Conservation (phyloP, 164 flowering plant species). For the grape (Vitis vinifera) region DNA sequence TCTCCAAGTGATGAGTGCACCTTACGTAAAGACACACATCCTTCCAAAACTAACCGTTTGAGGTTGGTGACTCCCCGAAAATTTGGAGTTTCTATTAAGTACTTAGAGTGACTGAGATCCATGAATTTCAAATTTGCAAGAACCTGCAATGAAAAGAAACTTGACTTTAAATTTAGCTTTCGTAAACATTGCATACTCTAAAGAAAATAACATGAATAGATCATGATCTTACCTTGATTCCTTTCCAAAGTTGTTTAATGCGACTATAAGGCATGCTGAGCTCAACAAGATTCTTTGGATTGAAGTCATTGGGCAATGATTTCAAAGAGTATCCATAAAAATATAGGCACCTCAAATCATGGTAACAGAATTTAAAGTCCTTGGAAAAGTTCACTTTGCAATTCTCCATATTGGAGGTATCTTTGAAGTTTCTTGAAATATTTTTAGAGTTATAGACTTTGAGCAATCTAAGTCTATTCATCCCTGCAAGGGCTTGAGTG, state of each 20-base stretch:
- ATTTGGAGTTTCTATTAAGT: constrained; percentile 7
- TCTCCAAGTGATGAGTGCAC: constrained; percentile 15
- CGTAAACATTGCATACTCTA: background rate
- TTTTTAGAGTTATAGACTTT: background rate
- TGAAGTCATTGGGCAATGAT: constrained; percentile 3
- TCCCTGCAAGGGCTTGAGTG: background rate
- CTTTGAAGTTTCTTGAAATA: no score
- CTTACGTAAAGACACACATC: constrained; percentile 12
- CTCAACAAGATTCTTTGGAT: constrained; percentile 8
- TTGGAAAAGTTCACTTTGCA: background rate
- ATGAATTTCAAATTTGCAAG: constrained; percentile 10
- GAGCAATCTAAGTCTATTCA: constrained; percentile 4
- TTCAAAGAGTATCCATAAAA: background rate
- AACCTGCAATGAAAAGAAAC: background rate
- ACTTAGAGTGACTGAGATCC: constrained; percentile 6
- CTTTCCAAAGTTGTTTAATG: constrained; percentile 6
- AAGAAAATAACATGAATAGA: background rate
- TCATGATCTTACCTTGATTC: constrained; percentile 4
- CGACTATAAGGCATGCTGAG: constrained; percentile 16
- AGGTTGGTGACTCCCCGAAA: constrained; percentile 4
- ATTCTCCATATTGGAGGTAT: background rate
- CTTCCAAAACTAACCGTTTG: constrained; percentile 7
- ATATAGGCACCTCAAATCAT: constrained; percentile 2
- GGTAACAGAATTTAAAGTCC: background rate
- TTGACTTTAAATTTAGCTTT: no score